Base-by-base conservation (phyloP, 202 grass and related monocot genomes). In the Dendrocalamus latiflorus region DNA sequence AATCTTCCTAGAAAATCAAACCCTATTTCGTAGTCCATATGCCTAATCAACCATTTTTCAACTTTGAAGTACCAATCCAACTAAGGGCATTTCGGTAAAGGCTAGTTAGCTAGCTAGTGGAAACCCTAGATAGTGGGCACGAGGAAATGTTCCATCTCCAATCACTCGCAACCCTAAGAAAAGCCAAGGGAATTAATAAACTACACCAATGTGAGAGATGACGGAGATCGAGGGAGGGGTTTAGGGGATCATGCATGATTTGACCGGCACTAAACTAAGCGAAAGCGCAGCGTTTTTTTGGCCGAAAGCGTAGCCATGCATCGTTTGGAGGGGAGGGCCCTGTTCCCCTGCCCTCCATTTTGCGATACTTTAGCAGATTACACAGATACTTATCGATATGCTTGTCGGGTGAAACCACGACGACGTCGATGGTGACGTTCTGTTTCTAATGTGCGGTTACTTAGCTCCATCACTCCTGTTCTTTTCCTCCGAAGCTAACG, bases 341-440 rank as follows among this genome's bases (percentile, higher is more conserved):
- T 79, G 87, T 75, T 78, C 83, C 88, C 83, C 50, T 85, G 6
- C 78, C 66, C 34, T 39, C 62, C 78, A 69, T 44, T 70, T 63
- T 26, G 22, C 6, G 70, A 22, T 77, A 28, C 42, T 76, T 75
- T 56, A 50, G 56, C 75, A 77, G 61, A 72, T 83, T 72, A 81
- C 30, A 37, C 44, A 75, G 89, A 89, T 94, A 70, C 83, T 73
- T 76, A 54, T 21, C 68, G 92, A 94, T 94, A 85, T 80, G 89
- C 69, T 36, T 91, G 89, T 91, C 86, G 89, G 89, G 58, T 38
- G 55, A 64, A 77, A 83, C 70, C 77, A 61, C 79, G 38, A 36
- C 84, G 74, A 84, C 70, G 77, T 78, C 62, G 63, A 82, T 44
- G 47, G 39, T 78, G 76, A 87, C 37, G 44, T 54, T 86, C 26